A percentile compares a stretch with the other conserved stretches of the same genome.
Evolutionary conservation across 331 rosid species (phyloP).

Genomic region (Malus hybrid): DNA sequence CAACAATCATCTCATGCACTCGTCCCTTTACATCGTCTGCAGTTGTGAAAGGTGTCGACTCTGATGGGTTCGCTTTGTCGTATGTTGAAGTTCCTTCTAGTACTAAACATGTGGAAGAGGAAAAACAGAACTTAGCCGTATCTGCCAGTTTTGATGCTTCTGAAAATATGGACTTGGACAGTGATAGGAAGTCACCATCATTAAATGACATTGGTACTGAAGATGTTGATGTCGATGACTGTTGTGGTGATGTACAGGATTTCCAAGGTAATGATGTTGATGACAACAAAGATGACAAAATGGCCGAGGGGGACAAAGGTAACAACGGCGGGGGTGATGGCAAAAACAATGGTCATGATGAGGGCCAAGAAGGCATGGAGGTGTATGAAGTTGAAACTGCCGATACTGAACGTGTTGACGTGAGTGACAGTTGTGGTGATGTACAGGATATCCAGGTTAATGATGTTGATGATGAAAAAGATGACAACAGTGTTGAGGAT

Average conservation of each 20-base stretch:
- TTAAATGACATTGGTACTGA: conserved; percentile 23
- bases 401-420: conserved; percentile 6
- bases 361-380: conserved; percentile 19
- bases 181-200: conserved; percentile 29
- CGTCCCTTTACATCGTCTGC: conserved; percentile 34
- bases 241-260: conserved; percentile 13
- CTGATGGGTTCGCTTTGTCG: conserved; percentile 31
- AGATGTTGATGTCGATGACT: conserved; percentile 15
- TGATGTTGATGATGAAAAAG: conserved; percentile 11
- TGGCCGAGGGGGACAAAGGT: conserved; percentile 13
- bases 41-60: conserved; percentile 26
- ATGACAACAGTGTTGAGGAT: conserved; percentile 12
- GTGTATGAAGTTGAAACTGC: conserved; percentile 21
- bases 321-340: too few species aligned
- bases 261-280: conserved; percentile 24
- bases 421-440: conserved; percentile 8
- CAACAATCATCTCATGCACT: conserved; percentile 31
- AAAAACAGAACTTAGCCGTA: conserved; percentile 20
- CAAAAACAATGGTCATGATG: conserved; percentile 17
- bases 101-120: conserved; percentile 31
- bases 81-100: conserved; percentile 31
- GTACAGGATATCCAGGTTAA: conserved; percentile 17
- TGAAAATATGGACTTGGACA: conserved; percentile 25
- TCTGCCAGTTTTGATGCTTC: conserved; percentile 25
- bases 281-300: conserved; percentile 4